phyloP scores from a whole-genome alignment of 1,284 basidiomycete species.

The Cronartium quercuum region DNA sequence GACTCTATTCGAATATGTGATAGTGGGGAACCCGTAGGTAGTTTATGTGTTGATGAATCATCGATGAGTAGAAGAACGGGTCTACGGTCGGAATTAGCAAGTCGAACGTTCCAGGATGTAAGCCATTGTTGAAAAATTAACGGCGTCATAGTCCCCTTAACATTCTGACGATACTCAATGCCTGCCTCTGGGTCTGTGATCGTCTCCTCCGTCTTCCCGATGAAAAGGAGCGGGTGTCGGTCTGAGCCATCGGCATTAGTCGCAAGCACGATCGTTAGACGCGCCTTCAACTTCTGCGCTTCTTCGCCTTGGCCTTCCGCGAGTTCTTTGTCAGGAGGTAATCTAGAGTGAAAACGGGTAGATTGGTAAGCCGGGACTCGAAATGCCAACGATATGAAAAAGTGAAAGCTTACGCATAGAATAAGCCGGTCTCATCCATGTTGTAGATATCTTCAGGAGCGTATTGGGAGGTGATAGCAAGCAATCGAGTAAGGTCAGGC shows the following conservation, averaged over 20 bases:
- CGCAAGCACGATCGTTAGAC: constrained; percentile 1
- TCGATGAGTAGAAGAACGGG: constrained; percentile 2
- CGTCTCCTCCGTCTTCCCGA: neutral
- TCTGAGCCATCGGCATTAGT: constrained; percentile 6
- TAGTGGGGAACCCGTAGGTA: neutral
- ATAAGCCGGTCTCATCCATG: constrained; percentile 13
- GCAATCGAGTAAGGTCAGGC: neutral
- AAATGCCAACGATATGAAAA: neutral
- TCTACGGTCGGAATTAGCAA: neutral
- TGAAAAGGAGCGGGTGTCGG: constrained; percentile 1
- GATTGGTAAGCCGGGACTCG: neutral
- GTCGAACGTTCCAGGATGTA: neutral
- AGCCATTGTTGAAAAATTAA: constrained; percentile 25
- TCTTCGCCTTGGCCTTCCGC: neutral
- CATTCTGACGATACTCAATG: constrained; percentile 6
- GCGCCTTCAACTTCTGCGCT: constrained; percentile 1
- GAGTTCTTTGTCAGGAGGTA: constrained; percentile 27
- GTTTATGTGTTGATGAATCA: neutral
- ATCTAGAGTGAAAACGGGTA: neutral
- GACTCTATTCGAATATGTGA: neutral
- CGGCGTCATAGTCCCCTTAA: neutral
- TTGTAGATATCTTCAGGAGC: neutral
- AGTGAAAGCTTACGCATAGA: neutral
- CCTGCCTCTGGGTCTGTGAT: neutral
- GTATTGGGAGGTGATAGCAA: neutral